These are phyloP conservation scores for Aspergillus ellipticus DNA, from an alignment of 495 filamentous ascomycete species.

Conservation along the genomic window DNA sequence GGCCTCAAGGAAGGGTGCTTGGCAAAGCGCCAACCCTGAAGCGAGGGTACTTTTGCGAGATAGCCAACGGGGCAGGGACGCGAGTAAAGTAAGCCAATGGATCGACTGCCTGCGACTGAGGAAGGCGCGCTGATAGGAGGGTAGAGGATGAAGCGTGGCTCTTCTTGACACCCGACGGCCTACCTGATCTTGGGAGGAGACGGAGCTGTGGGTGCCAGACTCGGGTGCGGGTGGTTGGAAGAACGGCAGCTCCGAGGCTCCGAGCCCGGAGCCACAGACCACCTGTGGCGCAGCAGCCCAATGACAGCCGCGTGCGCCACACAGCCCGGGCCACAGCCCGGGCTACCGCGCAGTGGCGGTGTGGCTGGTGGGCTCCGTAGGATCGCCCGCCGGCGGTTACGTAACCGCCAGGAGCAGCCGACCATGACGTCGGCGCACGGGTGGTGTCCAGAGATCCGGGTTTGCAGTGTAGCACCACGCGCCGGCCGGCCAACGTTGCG, in stretches of 20 bases:
- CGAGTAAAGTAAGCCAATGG: background rate
- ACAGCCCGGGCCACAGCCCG: background rate
- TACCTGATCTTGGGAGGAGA: conserved; percentile 3
- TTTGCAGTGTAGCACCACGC: background rate
- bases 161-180: conserved; percentile 8
- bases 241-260: no score
- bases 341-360: conserved; percentile 9
- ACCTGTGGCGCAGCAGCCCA: conserved; percentile 13
- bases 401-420: conserved; percentile 1
- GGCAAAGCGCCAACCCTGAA: conserved; percentile 27
- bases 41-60: conserved; percentile 11
- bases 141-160: background rate
- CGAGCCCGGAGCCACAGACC: background rate
- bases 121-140: background rate
- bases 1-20: conserved; percentile 32
- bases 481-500: background rate
- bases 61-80: conserved; percentile 1
- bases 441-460: background rate
- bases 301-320: conserved; percentile 4
- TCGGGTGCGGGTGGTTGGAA: no score
- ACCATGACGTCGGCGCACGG: conserved; percentile 5
- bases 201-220: no score
- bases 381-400: conserved; percentile 3
- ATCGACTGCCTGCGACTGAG: background rate
- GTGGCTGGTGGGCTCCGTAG: conserved; percentile 5